Evolutionary conservation across 495 filamentous ascomycete genomes (phyloP), one percentile per base, ranked within the genome.

Genomic region (Cercophora newfieldiana): DNA sequence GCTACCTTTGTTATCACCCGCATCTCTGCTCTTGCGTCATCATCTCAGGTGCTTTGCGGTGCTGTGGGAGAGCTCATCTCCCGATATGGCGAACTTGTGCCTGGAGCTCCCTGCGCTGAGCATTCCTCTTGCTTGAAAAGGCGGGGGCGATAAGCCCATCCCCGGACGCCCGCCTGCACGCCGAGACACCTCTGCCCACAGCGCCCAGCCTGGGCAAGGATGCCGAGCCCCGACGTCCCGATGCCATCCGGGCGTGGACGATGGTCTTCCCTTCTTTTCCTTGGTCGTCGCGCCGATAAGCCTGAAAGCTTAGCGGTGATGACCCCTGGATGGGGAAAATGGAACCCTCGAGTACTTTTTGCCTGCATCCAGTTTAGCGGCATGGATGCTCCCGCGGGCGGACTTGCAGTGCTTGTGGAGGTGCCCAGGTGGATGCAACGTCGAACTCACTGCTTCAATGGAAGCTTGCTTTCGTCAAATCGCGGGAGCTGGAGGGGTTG

Each of bases 261-360:
- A n/a, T n/a, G n/a, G n/a, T n/a, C n/a, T n/a, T n/a, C n/a, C n/a
- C n/a, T n/a, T n/a, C n/a, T n/a, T 57, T 57, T 26, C 21, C 19
- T 28, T 7, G 21, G 12, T 44, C 8, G n/a, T 14, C 2, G 31
- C 6, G 21, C n/a, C 6, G 56, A 19, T 50, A 18, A 26, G 31
- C 19, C 58, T 12, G 10, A 61, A 29, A 61, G 26, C 16, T 19
- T 30, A 33, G 18, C 19, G 16, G n/a, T 31, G 54, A 19, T 14
- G 57, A 10, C 16, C 59, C 18, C 22, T n/a, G 8, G 59, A 21
- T 2, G 58, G 16, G 24, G 5, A 1, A 19, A 24, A 22, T 19
- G 14, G 59, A 29, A 14, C 12, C 14, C 7, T 28, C 30, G 33
- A 47, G 65, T 67, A 67, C 66, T 67, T 67, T 63, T 67, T 67